phyloP scores from a whole-genome alignment of 176 grass and related monocot genomes.

The Luzula sylvatica region DNA sequence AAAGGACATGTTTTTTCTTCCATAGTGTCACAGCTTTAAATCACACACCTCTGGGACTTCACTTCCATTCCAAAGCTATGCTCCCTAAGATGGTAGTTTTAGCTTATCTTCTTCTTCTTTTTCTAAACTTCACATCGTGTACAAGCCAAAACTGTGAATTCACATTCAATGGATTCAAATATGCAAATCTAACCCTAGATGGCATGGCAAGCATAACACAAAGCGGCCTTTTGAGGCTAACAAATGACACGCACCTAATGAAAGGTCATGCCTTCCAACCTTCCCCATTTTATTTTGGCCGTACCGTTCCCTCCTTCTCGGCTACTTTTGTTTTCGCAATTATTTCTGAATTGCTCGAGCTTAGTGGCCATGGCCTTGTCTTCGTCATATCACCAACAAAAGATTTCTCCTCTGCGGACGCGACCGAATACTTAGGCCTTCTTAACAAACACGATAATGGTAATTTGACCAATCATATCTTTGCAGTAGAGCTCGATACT shows the following conservation, averaged over 20 bases:
- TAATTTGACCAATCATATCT: conserved; percentile 12
- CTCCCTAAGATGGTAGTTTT: not conserved
- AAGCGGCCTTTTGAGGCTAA: conserved; percentile 32
- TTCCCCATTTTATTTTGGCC: conserved; percentile 11
- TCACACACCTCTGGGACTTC: not conserved
- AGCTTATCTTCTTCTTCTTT: conserved; percentile 14
- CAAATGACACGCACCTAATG: conserved; percentile 9
- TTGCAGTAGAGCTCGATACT: conserved; percentile 58
- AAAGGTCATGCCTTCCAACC: conserved; percentile 37
- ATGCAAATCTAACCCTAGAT: conserved; percentile 23
- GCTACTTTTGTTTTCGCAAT: conserved; percentile 48
- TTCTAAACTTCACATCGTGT: not conserved
- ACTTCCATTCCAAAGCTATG: conserved; percentile 18
- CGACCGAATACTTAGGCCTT: conserved; percentile 34
- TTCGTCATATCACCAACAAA: conserved; percentile 22
- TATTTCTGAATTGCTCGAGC: conserved; percentile 1
- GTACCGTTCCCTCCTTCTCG: conserved; percentile 31
- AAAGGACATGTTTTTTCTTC: no score
- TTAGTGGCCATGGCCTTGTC: conserved; percentile 33
- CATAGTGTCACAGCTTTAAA: no score
- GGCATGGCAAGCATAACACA: conserved; percentile 19
- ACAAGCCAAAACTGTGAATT: conserved; percentile 18
- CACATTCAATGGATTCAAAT: conserved; percentile 36
- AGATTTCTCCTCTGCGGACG: conserved; percentile 2
- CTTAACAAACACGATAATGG: conserved; percentile 19